Base-by-base conservation (phyloP, 768 basidiomycete species). In the Butyriboletus loyo region DNA sequence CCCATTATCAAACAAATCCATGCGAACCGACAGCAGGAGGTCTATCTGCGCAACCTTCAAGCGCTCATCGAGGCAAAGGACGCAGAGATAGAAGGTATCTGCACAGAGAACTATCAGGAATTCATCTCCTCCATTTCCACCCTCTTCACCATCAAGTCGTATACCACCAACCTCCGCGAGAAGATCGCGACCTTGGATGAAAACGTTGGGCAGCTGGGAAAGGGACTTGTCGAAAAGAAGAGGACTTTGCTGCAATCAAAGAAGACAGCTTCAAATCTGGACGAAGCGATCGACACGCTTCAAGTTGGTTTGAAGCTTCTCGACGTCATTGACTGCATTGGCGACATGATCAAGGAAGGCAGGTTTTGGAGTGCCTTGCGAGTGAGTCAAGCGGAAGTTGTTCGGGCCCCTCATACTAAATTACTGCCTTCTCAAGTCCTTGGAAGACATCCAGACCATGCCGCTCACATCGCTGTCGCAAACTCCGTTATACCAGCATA, bases 111-210 rank as follows among this genome's bases (percentile, higher is more conserved):
- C 70, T 98, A 98, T 64, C 92, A 95, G 72, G 96, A 98, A 72
- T 99, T 99, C 62, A 94, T 98, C 31, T 86, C 88, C 27, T 97
- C 95, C 19, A 94, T 98, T 15, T 92, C 93, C n/a, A 98, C 94
- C 3, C 78, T 99, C 56, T 88, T 98, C 71, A 87, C 88, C 42
- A 92, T 99, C 67, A 88, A 98, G 69, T 92, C 94, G 19, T 98
- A 97, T 65, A 98, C 97, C 34, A 91, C 88, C 60, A 92, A 87
- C 70, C 84, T 99, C 63, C 86, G 91, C 63, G 87, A 96, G 63
- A 90, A 86, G 64, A 97, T 98, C 56, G 81, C 84, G n/a, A 81
- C 88, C 43, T 75, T 98, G 43, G 96, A 99, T 70, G 75, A 82
- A 25, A 91, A 85, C 59, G 92, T 98, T 45, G 85, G 89, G 8